These are phyloP conservation scores for Nothophytophthora sp. DNA, from an alignment of 352 stramenopile species.

Conservation along the genomic window DNA sequence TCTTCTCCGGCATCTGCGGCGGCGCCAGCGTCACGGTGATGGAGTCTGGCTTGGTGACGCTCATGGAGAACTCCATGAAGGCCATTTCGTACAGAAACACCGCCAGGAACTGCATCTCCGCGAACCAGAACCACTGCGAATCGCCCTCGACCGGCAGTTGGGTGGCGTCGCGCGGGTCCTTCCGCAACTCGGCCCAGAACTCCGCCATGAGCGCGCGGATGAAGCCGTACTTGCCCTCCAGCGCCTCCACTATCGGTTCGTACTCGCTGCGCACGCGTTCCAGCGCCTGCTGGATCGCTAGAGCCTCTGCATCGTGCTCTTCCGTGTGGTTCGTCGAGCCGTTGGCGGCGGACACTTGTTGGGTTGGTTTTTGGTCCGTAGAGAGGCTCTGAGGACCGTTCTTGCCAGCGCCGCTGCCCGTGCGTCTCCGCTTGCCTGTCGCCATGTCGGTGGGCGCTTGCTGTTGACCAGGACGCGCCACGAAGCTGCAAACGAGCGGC, in stretches of 20 bases:
- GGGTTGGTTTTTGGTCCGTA: background rate
- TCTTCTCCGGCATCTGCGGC: constrained; percentile 32
- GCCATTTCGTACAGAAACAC: constrained; percentile 85
- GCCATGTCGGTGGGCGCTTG: constrained; percentile 23
- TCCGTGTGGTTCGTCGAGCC: background rate
- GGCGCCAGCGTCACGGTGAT: too few species aligned
- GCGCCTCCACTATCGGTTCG: constrained; percentile 22
- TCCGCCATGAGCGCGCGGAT: constrained; percentile 67
- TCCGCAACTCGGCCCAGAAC: constrained; percentile 68
- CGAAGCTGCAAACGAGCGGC: background rate
- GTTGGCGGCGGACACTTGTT: too few species aligned
- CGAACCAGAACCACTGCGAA: constrained; percentile 82
- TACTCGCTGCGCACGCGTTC: constrained; percentile 26
- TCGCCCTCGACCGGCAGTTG: constrained; percentile 45
- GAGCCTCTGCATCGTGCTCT: background rate
- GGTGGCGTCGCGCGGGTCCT: constrained; percentile 38
- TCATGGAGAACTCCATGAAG: constrained; percentile 87
- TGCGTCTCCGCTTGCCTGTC: constrained; percentile 40
- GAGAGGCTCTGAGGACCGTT: constrained; percentile 9
- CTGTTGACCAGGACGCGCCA: background rate
- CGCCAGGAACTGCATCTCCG: constrained; percentile 80
- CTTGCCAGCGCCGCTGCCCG: constrained; percentile 9
- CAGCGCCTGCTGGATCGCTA: constrained; percentile 1
- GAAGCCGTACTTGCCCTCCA: constrained; percentile 51
- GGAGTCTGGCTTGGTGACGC: constrained; percentile 79